Evolutionary conservation across 208 protist genomes (phyloP), one percentile per base, ranked within the genome.

Genomic region (Angomonas ambiguus): DNA sequence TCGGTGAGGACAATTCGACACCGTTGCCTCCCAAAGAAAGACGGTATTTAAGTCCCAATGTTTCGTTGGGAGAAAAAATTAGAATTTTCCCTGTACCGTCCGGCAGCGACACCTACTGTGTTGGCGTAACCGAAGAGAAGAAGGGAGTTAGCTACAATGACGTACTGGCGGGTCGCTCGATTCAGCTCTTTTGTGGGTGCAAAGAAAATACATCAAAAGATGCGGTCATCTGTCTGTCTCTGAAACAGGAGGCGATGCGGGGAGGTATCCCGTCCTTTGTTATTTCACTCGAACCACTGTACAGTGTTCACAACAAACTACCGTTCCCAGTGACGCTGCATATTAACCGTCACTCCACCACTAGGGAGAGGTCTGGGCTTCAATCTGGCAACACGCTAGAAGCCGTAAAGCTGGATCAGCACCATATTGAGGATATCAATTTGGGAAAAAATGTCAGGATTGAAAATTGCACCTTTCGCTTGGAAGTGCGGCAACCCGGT

Each of bases 231-330:
- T 51, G 63, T 56, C 62, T 95, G 3, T 77, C 61, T 25, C 76
- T 79, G 60, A 57, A 65, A 13, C 80, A 91, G 57, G 82, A 84
- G 22, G 76, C 72, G 5, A 81, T 92, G 42, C 77, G 76, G 24
- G 89, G 80, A 6, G 89, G 85, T 18, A 71, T 87, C 62, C 85
- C 83, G 1, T 77, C 66, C 57, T 95, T 88, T 55, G 60, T 85
- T 48, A 73, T 95, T 41, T 58, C 75, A 1, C 69, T 92, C 22
- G 78, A 84, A 67, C 79, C 89, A 24, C 83, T 80, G 45, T 82
- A 86, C 67, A 55, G 62, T 48, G 55, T 95, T 34, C 62, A 79
- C 42, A 95, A 91, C 69, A 74, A 81, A 67, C 77, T 95, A n/a
- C 89, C 89, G 1, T 88, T 82, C 67, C 63, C 55, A 30, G 42